phyloP scores from a whole-genome alignment of 169 alveolate species.

The Eimeria acervulina region DNA sequence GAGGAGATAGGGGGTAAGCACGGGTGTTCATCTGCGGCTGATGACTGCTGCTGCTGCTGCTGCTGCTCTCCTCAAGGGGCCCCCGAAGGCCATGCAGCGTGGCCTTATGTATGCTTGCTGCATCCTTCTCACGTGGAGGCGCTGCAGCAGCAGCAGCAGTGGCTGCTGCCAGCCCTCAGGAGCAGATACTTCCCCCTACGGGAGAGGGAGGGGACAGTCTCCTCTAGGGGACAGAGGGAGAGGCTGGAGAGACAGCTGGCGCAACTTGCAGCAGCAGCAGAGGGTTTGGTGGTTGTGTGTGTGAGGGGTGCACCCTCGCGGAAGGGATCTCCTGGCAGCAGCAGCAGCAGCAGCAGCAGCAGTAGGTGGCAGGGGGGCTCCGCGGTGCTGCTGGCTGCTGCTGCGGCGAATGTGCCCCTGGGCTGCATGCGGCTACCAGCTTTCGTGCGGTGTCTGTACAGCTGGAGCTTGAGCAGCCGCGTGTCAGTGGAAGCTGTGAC shows the following conservation, averaged over 20 bases:
- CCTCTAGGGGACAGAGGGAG: constrained; percentile 10
- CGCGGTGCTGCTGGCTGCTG: constrained; percentile 53
- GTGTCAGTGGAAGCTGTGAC: constrained; percentile 1
- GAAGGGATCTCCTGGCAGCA: not conserved
- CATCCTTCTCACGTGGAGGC: constrained; percentile 75
- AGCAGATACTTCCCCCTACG: not conserved
- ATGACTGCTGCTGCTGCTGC: constrained; percentile 56
- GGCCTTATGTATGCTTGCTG: constrained; percentile 58
- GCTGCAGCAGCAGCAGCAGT: constrained; percentile 78
- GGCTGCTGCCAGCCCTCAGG: constrained; percentile 71
- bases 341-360: not conserved
- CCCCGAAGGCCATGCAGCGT: not conserved
- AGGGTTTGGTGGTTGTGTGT: constrained; percentile 39
- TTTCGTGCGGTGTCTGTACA: constrained; percentile 63
- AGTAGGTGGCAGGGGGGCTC: constrained; percentile 12
- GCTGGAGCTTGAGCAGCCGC: constrained; percentile 55
- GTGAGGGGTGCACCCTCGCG: constrained; percentile 36
- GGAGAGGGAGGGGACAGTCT: constrained; percentile 29
- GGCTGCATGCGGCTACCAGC: constrained; percentile 72
- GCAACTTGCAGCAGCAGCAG: constrained; percentile 62
- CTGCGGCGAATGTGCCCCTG: constrained; percentile 44
- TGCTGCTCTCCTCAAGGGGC: not conserved
- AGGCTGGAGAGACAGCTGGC: not conserved
- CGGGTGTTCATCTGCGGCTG: constrained; percentile 27
- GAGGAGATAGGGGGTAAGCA: not conserved